phyloP scores from a whole-genome alignment of 2,329 filamentous ascomycete genomes.

The Aspergillus pseudonomiae region DNA sequence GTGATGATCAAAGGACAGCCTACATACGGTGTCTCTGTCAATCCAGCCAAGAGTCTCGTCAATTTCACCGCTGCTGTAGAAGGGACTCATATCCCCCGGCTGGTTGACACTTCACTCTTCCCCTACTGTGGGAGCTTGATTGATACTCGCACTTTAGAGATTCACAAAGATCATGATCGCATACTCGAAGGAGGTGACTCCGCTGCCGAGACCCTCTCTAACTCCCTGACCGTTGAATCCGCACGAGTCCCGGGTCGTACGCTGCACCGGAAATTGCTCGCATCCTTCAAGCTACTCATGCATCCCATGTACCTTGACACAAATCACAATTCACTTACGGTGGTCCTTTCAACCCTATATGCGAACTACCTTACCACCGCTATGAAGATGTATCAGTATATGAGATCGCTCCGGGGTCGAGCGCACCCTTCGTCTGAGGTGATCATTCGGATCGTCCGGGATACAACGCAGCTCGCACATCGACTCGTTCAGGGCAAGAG shows the following conservation, averaged over 20 bases:
- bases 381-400: conserved; percentile 69
- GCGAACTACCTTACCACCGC: conserved; percentile 77
- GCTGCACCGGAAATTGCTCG: conserved; percentile 77
- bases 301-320: conserved; percentile 61
- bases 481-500: conserved; percentile 63
- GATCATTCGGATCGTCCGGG: conserved; percentile 67
- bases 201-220: conserved; percentile 62
- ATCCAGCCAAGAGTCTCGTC: conserved; percentile 74
- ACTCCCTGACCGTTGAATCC: conserved; percentile 79
- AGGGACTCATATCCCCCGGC: conserved; percentile 55
- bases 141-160: conserved; percentile 71
- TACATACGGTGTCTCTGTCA: conserved; percentile 79
- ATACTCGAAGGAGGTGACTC: conserved; percentile 46
- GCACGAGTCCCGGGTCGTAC: conserved; percentile 71
- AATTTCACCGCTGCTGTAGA: conserved; percentile 74
- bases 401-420: conserved; percentile 58
- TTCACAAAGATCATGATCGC: conserved; percentile 68
- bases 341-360: conserved; percentile 74
- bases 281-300: conserved; percentile 79
- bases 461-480: conserved; percentile 66
- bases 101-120: conserved; percentile 58
- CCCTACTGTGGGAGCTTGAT: conserved; percentile 88
- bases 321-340: conserved; percentile 69
- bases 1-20: conserved; percentile 79
- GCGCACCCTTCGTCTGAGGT: conserved; percentile 60